phyloP scores from a whole-genome alignment of 371 early-diverging fungal species.

The Mortierella polycephala region DNA sequence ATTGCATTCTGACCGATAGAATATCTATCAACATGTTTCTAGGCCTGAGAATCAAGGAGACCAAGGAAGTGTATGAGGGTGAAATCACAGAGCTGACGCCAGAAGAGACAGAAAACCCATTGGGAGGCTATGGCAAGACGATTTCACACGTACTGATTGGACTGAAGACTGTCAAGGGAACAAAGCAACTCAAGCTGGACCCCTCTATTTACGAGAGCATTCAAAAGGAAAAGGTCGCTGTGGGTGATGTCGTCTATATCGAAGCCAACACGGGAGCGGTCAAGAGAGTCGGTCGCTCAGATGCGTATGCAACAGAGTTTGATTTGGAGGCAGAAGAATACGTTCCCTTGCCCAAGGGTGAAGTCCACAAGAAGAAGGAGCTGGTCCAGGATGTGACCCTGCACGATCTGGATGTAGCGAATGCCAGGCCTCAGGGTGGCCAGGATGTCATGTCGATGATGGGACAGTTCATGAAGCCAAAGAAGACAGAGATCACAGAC shows the following conservation, averaged over 20 bases:
- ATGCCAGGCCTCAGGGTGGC: conserved; percentile 96
- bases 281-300: conserved; percentile 97
- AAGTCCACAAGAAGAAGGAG: conserved; percentile 98
- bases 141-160: conserved; percentile 96
- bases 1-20: too few relatives aligned
- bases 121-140: conserved; percentile 87
- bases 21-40: neutral
- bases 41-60: conserved; percentile 96
- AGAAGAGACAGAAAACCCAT: conserved; percentile 95
- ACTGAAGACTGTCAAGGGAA: conserved; percentile 98
- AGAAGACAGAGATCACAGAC: conserved; percentile 98
- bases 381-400: conserved; percentile 97
- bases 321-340: conserved; percentile 97
- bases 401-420: conserved; percentile 99
- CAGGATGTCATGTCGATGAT: conserved; percentile 98
- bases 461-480: conserved; percentile 96
- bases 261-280: conserved; percentile 98
- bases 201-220: conserved; percentile 97
- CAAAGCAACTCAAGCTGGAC: conserved; percentile 90
- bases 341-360: conserved; percentile 98
- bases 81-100: conserved; percentile 98
- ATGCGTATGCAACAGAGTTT: conserved; percentile 95
- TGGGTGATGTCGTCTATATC: conserved; percentile 99
- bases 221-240: conserved; percentile 95
- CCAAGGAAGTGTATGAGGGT: conserved; percentile 99